Evolutionary conservation across 345 rosid genomes (phyloP).

Genomic region (Lenwebbia sp.): DNA sequence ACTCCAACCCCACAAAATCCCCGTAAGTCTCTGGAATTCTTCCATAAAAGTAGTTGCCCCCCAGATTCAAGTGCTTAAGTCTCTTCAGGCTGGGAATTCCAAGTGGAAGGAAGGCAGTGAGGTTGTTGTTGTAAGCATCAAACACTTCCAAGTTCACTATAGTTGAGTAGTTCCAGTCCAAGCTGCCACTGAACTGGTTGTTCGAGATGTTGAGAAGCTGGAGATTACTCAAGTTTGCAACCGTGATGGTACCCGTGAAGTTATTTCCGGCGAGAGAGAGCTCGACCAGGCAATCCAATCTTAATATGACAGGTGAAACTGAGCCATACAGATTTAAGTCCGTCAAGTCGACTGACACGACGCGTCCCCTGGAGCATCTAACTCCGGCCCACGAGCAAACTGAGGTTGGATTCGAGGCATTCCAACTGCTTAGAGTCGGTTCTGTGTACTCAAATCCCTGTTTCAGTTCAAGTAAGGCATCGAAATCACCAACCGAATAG

Average conservation of each 20-base stretch:
- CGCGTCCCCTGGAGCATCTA: conserved; percentile 30
- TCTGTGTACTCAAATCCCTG: conserved; percentile 39
- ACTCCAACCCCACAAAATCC: conserved; percentile 35
- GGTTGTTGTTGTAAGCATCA: conserved; percentile 76
- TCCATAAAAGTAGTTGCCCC: conserved; percentile 80
- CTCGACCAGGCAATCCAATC: conserved; percentile 32
- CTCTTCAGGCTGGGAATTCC: conserved; percentile 24
- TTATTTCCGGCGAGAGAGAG: conserved; percentile 55
- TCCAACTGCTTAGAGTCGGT: conserved; percentile 38
- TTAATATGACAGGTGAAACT: conserved; percentile 27
- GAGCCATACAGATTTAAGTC: conserved; percentile 38
- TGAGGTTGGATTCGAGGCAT: conserved; percentile 30
- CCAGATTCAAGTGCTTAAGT: conserved; percentile 59
- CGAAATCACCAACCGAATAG: conserved; percentile 31
- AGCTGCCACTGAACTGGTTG: conserved; percentile 49
- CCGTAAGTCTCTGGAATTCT: conserved; percentile 60
- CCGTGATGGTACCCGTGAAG: conserved; percentile 36
- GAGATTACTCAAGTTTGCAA: conserved; percentile 28
- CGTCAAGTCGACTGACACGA: conserved; percentile 45
- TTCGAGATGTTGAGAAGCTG: conserved; percentile 62
- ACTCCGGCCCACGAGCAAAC: conserved; percentile 60
- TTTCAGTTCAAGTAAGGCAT: conserved; percentile 31
- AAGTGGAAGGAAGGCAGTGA: conserved; percentile 61
- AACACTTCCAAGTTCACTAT: conserved; percentile 38
- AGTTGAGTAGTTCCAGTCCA: conserved; percentile 42